phyloP scores from a whole-genome alignment of 345 rosid genomes.

The Bruguiera sexangula region DNA sequence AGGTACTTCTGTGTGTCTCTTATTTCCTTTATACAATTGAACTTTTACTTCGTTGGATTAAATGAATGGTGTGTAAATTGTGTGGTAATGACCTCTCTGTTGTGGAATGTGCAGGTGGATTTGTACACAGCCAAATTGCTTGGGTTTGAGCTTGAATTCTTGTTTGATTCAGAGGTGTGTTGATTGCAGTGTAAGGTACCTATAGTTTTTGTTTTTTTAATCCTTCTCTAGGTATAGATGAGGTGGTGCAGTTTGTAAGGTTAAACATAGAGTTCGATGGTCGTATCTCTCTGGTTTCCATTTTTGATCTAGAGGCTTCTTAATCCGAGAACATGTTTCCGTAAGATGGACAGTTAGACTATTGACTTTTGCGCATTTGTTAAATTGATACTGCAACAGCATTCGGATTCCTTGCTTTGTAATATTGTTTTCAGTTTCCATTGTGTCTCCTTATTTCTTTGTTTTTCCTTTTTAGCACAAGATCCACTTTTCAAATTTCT shows the following conservation, averaged over 20 bases:
- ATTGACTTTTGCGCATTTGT: background rate
- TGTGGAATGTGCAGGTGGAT: slow-evolving; percentile 69
- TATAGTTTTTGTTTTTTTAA: slow-evolving; percentile 25
- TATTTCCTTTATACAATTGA: slow-evolving; percentile 1
- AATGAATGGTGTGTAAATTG: slow-evolving; percentile 13
- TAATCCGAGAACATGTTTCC: slow-evolving; percentile 6
- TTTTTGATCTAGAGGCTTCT: slow-evolving; percentile 20
- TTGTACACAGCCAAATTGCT: slow-evolving; percentile 41
- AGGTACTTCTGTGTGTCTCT: slow-evolving; percentile 30
- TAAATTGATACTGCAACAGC: background rate
- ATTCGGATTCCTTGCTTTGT: background rate
- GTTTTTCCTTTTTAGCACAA: background rate
- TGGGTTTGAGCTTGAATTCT: slow-evolving; percentile 46
- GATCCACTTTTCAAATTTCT: too few relatives aligned
- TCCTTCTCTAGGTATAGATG: slow-evolving; percentile 41
- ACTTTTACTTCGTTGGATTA: background rate
- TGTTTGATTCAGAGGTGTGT: slow-evolving; percentile 57
- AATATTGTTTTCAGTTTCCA: background rate
- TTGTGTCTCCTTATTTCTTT: too few relatives aligned
- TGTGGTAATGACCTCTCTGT: slow-evolving; percentile 19
- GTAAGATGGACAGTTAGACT: slow-evolving; percentile 6
- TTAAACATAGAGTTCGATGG: slow-evolving; percentile 30
- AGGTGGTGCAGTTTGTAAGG: slow-evolving; percentile 44
- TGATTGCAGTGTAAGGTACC: slow-evolving; percentile 42
- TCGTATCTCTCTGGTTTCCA: slow-evolving; percentile 22